Conservation (phyloP, 73 alveolate species). For the Symbiodinium pilosum region DNA sequence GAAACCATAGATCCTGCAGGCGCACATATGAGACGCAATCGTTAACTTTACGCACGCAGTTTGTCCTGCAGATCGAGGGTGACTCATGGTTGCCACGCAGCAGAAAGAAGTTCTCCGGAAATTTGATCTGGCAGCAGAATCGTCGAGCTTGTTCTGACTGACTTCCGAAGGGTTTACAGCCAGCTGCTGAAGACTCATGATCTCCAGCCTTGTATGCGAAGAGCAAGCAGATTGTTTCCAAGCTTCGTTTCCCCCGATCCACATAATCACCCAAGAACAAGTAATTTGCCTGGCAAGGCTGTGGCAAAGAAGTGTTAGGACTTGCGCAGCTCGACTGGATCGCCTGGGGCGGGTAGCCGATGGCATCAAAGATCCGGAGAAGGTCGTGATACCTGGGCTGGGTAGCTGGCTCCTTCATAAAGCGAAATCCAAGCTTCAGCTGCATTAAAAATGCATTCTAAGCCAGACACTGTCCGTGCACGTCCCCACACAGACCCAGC, state of each 20-base stretch:
- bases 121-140: constrained; percentile 96
- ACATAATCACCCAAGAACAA: constrained; percentile 99
- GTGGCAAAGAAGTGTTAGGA: too few species aligned
- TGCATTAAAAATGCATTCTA: too few species aligned
- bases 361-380: constrained; percentile 97
- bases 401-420: too few species aligned
- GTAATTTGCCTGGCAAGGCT: constrained; percentile 97
- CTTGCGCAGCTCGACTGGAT: too few species aligned
- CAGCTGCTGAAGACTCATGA: background rate
- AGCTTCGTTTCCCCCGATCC: constrained; percentile 97
- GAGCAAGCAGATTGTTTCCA: constrained; percentile 98
- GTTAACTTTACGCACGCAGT: background rate
- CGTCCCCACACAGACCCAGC: constrained; percentile 65
- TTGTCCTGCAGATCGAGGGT: constrained; percentile 98
- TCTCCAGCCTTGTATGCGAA: constrained; percentile 96
- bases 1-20: constrained; percentile 96
- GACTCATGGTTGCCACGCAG: constrained; percentile 99
- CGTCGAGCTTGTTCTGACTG: too few species aligned
- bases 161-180: background rate
- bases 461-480: constrained; percentile 64
- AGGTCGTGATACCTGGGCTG: constrained; percentile 96
- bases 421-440: too few species aligned
- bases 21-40: background rate
- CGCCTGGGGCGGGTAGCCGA: constrained; percentile 96
- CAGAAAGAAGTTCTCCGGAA: constrained; percentile 98